These are phyloP conservation scores for Coniosporium apollinis DNA, from an alignment of 495 filamentous ascomycete species.

Conservation along the genomic window DNA sequence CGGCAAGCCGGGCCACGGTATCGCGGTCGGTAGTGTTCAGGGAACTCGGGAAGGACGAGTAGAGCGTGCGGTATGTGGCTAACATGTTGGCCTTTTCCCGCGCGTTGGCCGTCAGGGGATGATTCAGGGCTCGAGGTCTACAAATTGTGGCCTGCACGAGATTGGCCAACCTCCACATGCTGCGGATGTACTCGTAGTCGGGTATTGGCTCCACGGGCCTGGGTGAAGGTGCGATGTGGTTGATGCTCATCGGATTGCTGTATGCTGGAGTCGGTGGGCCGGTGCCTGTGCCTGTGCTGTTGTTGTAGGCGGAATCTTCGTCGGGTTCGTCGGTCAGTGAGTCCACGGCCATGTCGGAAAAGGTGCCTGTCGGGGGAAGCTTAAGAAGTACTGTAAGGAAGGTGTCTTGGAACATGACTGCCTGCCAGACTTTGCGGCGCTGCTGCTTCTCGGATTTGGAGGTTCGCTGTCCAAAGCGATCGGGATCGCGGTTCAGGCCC, in stretches of 20 bases:
- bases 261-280: constrained; percentile 9
- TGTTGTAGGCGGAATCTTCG: background rate
- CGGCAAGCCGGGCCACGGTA: constrained; percentile 31
- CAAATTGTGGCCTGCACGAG: constrained; percentile 54
- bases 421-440: constrained; percentile 57
- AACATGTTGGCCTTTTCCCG: constrained; percentile 45
- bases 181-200: constrained; percentile 49
- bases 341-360: constrained; percentile 52
- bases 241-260: constrained; percentile 26
- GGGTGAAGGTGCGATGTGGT: constrained; percentile 18
- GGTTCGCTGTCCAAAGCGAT: constrained; percentile 43
- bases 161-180: constrained; percentile 56
- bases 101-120: constrained; percentile 42
- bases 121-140: constrained; percentile 44
- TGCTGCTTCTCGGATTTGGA: constrained; percentile 48
- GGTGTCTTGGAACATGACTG: constrained; percentile 57
- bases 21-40: constrained; percentile 44
- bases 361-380: constrained; percentile 51
- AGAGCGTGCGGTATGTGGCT: constrained; percentile 41
- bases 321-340: constrained; percentile 34
- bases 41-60: constrained; percentile 42
- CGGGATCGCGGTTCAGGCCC: constrained; percentile 59
- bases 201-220: constrained; percentile 3
- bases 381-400: constrained; percentile 61
- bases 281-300: constrained; percentile 8